These are phyloP conservation scores for Quercus mongolica DNA, from an alignment of 306 rosid genomes.

Conservation along the genomic window DNA sequence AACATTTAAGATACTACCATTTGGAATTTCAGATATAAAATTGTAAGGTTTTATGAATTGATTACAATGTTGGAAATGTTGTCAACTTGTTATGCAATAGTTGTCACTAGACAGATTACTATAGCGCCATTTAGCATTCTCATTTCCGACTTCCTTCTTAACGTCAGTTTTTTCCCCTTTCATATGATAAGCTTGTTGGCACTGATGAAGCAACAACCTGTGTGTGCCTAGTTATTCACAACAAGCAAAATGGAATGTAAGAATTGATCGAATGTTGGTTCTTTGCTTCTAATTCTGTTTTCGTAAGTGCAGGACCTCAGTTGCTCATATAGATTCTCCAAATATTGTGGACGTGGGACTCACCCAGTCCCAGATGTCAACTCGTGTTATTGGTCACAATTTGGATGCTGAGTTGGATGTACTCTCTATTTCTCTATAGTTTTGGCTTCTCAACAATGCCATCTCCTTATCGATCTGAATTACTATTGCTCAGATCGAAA, in stretches of 20 bases:
- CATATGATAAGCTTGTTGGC: conserved; percentile 60
- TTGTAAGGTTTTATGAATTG: background rate
- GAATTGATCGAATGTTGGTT: conserved; percentile 17
- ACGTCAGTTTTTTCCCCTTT: background rate
- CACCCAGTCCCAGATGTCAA: conserved; percentile 52
- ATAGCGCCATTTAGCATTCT: background rate
- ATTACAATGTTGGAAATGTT: background rate
- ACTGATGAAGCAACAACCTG: conserved; percentile 98
- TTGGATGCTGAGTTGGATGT: conserved; percentile 22
- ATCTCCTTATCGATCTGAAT: background rate
- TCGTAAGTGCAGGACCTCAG: conserved; percentile 45
- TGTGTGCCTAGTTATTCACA: conserved; percentile 70
- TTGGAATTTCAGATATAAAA: background rate
- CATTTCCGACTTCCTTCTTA: background rate
- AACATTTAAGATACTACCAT: background rate
- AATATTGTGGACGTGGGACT: conserved; percentile 61
- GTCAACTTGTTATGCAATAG: background rate
- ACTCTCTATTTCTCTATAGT: background rate
- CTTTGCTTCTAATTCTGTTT: background rate
- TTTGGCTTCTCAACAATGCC: background rate
- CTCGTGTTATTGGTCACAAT: conserved; percentile 31
- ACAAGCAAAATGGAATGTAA: conserved; percentile 50
- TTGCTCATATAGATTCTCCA: conserved; percentile 83
- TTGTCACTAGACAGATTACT: background rate
- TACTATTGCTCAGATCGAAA: conserved; percentile 4